These are phyloP conservation scores for Camelina neglecta DNA, from an alignment of 345 rosid genomes.

Conservation along the genomic window DNA sequence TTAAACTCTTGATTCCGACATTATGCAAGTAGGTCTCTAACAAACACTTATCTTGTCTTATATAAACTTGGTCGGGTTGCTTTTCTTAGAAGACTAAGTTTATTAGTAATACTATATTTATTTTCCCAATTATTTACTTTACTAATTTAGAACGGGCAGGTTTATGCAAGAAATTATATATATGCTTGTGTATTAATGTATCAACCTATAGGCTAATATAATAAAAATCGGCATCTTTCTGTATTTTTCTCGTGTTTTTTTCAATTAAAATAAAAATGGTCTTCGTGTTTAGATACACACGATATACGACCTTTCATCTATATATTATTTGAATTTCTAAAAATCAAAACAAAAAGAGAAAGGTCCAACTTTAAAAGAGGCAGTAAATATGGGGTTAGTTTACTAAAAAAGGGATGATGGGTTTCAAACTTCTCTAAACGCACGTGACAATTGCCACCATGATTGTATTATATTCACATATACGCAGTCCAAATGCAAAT, in stretches of 20 bases:
- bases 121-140: slow-evolving; percentile 33
- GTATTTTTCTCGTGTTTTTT: not conserved
- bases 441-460: slow-evolving; percentile 30
- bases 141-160: slow-evolving; percentile 33
- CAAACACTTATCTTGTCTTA: slow-evolving; percentile 37
- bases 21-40: slow-evolving; percentile 38
- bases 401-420: slow-evolving; percentile 13
- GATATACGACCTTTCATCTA: slow-evolving; percentile 9
- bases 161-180: not conserved
- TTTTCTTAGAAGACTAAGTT: slow-evolving; percentile 35
- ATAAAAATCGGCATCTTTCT: slow-evolving; percentile 20
- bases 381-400: slow-evolving; percentile 33
- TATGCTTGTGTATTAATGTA: slow-evolving; percentile 21
- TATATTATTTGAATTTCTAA: not conserved
- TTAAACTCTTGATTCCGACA: slow-evolving; percentile 38
- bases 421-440: slow-evolving; percentile 15
- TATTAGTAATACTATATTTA: slow-evolving; percentile 5
- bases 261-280: not conserved
- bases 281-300: slow-evolving; percentile 11
- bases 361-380: slow-evolving; percentile 9
- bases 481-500: not conserved
- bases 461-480: slow-evolving; percentile 5
- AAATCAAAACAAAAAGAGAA: not conserved
- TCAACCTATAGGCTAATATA: slow-evolving; percentile 13
- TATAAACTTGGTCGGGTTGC: slow-evolving; percentile 43